Base-by-base conservation (phyloP, 148 eudicot genomes). In the Persicaria tinctoria region DNA sequence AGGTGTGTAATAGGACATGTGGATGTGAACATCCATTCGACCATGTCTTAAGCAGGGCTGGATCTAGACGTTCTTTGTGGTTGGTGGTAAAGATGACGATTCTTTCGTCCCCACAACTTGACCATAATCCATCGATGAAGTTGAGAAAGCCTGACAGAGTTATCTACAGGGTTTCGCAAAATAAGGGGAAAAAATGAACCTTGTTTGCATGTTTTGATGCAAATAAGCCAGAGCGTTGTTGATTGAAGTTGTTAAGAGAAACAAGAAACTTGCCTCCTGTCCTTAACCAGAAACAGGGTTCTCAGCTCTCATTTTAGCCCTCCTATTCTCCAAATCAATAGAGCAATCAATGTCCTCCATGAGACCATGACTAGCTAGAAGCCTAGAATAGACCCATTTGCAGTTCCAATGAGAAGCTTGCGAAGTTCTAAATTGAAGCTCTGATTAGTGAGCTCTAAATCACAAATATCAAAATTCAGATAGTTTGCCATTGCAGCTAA, bases 31-130 rank as follows among this genome's bases (percentile, higher is more conserved):
- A 12, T 90, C 96, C 96, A 90, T 88, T 1, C 92, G 86, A 4
- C 96, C 92, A n/a, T 92, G 92, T 2, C 92, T 86, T 3, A 90
- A 90, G 77, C 51, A 90, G 70, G 0, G 92, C 92, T 5, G 92
- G 88, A 50, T 90, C 96, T 2, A 90, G 83, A 41, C 78, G 83
- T 60, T 88, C 96, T 77, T 84, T 88, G 82, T 88, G 90, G 77
- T 90, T 90, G 11, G 92, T 90, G 2, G 92, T 90, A 82, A 90
- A 88, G 8, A 90, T 76, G 20, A 90, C 84, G 14, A 85, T 87
- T 10, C 90, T 77, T 54, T 87, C 92, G 41, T 90, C 96, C n/a
- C 92, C 92, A 75, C 90, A 86, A 32, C 85, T 85, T 16, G 96
- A 90, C 96, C 96, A 90, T 76, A 90, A 54, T 13, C 91, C 91